phyloP scores from a whole-genome alignment of 805 yeast species.

The Starmerella vaccinii region DNA sequence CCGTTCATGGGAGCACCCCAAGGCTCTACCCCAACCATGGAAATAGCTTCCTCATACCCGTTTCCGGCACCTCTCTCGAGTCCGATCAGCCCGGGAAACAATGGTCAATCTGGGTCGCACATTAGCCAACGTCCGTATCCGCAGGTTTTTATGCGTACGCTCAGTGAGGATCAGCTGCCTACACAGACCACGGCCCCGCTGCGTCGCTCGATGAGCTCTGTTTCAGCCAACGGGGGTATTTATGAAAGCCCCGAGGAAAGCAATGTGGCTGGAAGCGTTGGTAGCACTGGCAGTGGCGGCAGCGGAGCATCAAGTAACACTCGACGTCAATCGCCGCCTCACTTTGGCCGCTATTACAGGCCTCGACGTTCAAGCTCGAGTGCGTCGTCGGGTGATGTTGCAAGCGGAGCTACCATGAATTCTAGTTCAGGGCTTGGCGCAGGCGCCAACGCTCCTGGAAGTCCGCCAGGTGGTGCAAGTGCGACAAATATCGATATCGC shows the following conservation, averaged over 20 bases:
- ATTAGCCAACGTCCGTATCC: constrained; percentile 5
- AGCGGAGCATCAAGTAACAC: neutral
- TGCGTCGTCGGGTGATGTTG: constrained; percentile 7
- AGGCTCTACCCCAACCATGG: neutral
- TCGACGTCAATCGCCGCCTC: neutral
- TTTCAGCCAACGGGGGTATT: neutral
- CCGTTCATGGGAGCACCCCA: neutral
- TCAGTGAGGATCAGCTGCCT: neutral
- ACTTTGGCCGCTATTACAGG: neutral
- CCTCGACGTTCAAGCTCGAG: constrained; percentile 17
- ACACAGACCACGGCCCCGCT: neutral
- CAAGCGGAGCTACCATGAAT: neutral
- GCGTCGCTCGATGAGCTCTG: constrained; percentile 2
- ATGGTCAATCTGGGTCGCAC: neutral
- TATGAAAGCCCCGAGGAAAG: neutral
- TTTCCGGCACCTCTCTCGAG: constrained; percentile 24
- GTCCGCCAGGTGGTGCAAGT: neutral
- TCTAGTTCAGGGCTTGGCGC: neutral
- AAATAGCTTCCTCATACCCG: constrained; percentile 1
- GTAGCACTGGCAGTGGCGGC: no score
- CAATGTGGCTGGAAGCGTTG: neutral
- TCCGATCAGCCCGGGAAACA: constrained; percentile 17
- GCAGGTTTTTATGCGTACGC: constrained; percentile 6
- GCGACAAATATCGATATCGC: constrained; percentile 7
- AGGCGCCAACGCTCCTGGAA: neutral